These are phyloP conservation scores for Pythium chondricola DNA, from an alignment of 352 stramenopile species.

Conservation along the genomic window DNA sequence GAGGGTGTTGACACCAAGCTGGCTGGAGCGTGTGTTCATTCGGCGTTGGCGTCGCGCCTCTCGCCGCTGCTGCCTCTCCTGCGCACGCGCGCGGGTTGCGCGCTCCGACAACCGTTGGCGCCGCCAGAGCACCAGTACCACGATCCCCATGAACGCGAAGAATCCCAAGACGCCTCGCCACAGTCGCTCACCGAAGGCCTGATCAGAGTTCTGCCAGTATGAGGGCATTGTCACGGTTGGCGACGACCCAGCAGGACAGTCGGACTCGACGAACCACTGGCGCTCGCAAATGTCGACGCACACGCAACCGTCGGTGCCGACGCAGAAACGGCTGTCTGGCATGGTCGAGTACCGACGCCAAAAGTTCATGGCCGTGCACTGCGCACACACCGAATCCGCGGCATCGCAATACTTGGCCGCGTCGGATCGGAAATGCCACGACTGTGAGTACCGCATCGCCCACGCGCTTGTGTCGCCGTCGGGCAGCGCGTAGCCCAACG, in stretches of 20 bases:
- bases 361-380: neutral
- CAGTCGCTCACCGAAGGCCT: too few relatives aligned
- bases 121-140: too few relatives aligned
- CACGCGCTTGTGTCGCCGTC: neutral
- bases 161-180: too few relatives aligned
- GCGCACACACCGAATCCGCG: neutral
- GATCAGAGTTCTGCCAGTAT: too few relatives aligned
- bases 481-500: neutral
- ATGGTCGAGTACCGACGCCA: neutral
- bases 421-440: conserved; percentile 1
- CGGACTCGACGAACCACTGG: neutral
- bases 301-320: neutral
- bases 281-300: conserved; percentile 1
- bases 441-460: neutral
- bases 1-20: conserved; percentile 7
- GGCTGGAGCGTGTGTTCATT: too few relatives aligned
- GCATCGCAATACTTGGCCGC: neutral
- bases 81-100: too few relatives aligned
- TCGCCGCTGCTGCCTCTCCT: too few relatives aligned
- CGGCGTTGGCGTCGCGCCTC: conserved; percentile 1
- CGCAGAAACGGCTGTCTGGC: conserved; percentile 2
- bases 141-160: too few relatives aligned
- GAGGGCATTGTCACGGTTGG: too few relatives aligned
- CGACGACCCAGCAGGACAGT: too few relatives aligned
- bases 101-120: too few relatives aligned